These are phyloP conservation scores for Irpex lacteus DNA, from an alignment of 1,284 basidiomycete genomes.

Conservation along the genomic window DNA sequence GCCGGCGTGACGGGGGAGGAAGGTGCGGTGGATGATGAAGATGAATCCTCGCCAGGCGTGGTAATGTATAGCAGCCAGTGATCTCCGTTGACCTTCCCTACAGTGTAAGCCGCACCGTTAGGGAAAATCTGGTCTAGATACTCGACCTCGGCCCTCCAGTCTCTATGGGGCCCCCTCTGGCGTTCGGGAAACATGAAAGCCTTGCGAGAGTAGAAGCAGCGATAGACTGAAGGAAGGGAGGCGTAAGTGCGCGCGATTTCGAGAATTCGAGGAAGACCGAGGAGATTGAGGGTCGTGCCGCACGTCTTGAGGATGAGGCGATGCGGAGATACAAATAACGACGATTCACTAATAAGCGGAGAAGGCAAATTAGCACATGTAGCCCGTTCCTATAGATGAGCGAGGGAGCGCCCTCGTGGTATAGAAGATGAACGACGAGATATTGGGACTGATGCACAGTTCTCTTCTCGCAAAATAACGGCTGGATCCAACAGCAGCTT, in stretches of 20 bases:
- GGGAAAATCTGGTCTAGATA: slow-evolving; percentile 89
- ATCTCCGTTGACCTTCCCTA: slow-evolving; percentile 98
- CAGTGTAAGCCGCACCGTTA: slow-evolving; percentile 91
- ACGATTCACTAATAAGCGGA: slow-evolving; percentile 79
- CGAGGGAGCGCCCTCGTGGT: neutral
- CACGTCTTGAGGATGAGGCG: slow-evolving; percentile 98
- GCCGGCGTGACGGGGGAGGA: slow-evolving; percentile 22
- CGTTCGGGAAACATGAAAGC: slow-evolving; percentile 99
- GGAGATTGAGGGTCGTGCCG: slow-evolving; percentile 95
- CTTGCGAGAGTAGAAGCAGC: slow-evolving; percentile 98
- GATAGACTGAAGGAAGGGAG: slow-evolving; percentile 71
- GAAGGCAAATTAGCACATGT: slow-evolving; percentile 12
- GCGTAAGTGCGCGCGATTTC: slow-evolving; percentile 84
- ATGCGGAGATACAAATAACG: slow-evolving; percentile 94
- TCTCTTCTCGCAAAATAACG: neutral
- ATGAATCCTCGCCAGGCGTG: slow-evolving; percentile 43
- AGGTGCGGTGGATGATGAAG: slow-evolving; percentile 21
- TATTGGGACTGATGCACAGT: neutral
- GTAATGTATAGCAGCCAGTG: slow-evolving; percentile 98
- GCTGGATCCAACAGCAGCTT: neutral
- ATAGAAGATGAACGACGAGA: neutral
- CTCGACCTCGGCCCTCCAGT: slow-evolving; percentile 93
- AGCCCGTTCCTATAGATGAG: neutral
- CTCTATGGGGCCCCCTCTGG: slow-evolving; percentile 90
- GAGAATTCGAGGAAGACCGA: slow-evolving; percentile 91